Base-by-base conservation (phyloP, 1,139 yeast species). In the Sugiyamaella paludigena region DNA sequence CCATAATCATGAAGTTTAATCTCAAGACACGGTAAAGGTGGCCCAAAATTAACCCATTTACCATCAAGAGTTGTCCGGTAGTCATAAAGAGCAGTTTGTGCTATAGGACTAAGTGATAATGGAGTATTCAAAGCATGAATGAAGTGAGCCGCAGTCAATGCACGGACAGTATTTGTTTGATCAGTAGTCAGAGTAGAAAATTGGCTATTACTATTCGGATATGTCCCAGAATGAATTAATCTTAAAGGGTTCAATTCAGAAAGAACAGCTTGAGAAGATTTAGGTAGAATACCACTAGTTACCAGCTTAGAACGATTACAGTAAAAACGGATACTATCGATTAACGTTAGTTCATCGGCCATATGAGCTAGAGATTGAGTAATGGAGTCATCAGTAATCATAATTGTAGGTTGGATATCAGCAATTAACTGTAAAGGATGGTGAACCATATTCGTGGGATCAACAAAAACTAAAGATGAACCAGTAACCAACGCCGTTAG, bases 11-110 rank as follows among this genome's bases (percentile, higher is more conserved):
- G 45, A 11, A 62, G 54, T 29, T 57, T 57, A n/a, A 61, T 55
- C 45, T 68, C 72, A 7, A 61, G 40, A 12, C 67, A 64, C 0
- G 71, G 69, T 19, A 65, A 53, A 1, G 67, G 64, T 2, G 73
- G 65, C 2, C 74, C 74, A 50, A 63, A 64, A 36, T 55, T 57
- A 29, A 62, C 57, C 55, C 57, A 36, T 51, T 51, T 34, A 50
- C 40, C 6, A 8, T 36, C 27, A 5, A 32, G 26, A 26, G 46
- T 45, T 31, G 47, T 40, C 10, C 75, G 57, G 53, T 71, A 71
- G 57, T 71, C 75, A 43, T 63, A 66, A 12, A 61, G 49, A 26
- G 58, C 51, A 2, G 75, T 70, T 51, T 71, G 74, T 28, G 66
- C 57, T 3, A 71, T 40, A 1, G 74, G 70, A 33, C 71, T 60